A percentile compares a stretch with the other conserved stretches of the same genome.
Evolutionary conservation across 1,284 basidiomycete species (phyloP).

Genomic region (Cryptococcus hybrid): DNA sequence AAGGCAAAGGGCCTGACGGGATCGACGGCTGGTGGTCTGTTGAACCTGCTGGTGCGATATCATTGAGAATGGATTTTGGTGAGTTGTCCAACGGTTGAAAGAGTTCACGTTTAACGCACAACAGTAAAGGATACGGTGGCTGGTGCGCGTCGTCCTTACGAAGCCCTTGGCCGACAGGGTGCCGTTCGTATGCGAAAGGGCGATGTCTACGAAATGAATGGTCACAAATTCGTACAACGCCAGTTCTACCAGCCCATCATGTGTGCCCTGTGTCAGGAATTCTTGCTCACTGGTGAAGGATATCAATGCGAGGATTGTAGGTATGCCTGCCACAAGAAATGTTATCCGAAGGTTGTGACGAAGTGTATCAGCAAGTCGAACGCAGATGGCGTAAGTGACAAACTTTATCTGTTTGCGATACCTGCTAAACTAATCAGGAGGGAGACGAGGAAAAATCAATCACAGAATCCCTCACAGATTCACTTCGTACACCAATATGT

Average conservation of each 20-base stretch:
- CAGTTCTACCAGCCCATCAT: constrained; percentile 99
- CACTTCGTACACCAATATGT: constrained; percentile 94
- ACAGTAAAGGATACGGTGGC: constrained; percentile 94
- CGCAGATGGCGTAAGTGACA: constrained; percentile 66
- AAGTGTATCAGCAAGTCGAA: constrained; percentile 99
- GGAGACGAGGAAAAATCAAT: constrained; percentile 97
- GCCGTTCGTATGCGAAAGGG: constrained; percentile 97
- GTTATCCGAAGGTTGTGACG: constrained; percentile 97
- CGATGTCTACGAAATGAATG: constrained; percentile 99
- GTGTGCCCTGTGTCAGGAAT: constrained; percentile 97
- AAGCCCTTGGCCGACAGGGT: constrained; percentile 96
- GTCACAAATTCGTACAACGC: constrained; percentile 94
- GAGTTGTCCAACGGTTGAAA: constrained; percentile 44
- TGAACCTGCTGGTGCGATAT: constrained; percentile 94
- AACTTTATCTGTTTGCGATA: not conserved
- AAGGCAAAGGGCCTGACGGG: constrained; percentile 60
- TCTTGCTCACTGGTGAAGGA: constrained; percentile 93
- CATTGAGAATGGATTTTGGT: constrained; percentile 86
- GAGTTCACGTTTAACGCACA: not conserved
- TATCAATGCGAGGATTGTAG: constrained; percentile 99
- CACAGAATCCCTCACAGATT: constrained; percentile 99
- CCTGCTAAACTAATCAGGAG: constrained; percentile 58
- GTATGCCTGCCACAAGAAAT: constrained; percentile 99
- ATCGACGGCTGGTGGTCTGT: constrained; percentile 97
- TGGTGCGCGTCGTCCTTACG: constrained; percentile 76